phyloP scores from a whole-genome alignment of 192 early-diverging fungal genomes.

The Backusella tarrabulga region DNA sequence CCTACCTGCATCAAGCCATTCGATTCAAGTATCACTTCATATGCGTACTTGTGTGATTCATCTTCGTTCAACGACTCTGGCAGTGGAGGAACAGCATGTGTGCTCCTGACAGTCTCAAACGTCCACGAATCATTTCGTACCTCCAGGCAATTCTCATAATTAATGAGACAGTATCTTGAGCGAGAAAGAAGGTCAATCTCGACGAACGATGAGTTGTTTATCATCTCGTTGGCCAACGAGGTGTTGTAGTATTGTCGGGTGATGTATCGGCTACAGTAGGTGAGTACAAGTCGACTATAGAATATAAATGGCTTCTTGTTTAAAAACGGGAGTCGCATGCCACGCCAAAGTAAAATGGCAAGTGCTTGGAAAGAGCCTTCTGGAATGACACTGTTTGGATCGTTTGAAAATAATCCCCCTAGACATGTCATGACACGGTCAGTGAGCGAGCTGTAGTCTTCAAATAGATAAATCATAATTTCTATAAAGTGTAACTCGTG shows the following conservation, averaged over 20 bases:
- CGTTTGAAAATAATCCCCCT: constrained; percentile 9
- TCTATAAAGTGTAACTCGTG: constrained; percentile 24
- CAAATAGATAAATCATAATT: constrained; percentile 25
- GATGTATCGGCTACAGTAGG: constrained; percentile 5
- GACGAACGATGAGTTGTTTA: neutral
- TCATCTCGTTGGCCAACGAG: neutral
- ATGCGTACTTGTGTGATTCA: constrained; percentile 20
- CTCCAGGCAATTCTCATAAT: constrained; percentile 16
- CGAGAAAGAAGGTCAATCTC: constrained; percentile 11
- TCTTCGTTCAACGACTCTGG: neutral
- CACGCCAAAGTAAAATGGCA: constrained; percentile 8
- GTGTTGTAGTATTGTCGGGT: neutral
- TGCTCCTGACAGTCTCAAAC: constrained; percentile 27
- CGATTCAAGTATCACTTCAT: constrained; percentile 53
- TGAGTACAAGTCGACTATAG: constrained; percentile 15
- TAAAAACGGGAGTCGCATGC: neutral
- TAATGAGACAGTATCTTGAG: constrained; percentile 22
- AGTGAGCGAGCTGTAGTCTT: constrained; percentile 15
- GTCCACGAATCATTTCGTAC: constrained; percentile 38
- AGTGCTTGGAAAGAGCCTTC: neutral
- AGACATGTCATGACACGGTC: constrained; percentile 24
- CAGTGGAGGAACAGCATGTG: constrained; percentile 14
- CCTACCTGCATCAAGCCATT: constrained; percentile 69
- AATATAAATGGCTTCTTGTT: constrained; percentile 12
- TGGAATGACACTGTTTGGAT: neutral